phyloP scores from a whole-genome alignment of 805 yeast genomes.

The Ogataea neopini region DNA sequence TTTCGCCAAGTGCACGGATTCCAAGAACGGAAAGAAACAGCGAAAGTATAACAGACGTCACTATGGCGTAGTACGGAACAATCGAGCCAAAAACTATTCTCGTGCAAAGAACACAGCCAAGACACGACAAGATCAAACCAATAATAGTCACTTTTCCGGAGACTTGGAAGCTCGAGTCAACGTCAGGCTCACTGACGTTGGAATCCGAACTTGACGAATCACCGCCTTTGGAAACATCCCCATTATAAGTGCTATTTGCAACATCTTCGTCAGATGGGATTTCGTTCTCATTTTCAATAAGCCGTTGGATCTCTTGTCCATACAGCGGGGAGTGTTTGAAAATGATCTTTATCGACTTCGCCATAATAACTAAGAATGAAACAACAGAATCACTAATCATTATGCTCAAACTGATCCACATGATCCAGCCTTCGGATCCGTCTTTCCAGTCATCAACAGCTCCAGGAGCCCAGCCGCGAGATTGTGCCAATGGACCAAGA shows the following conservation, averaged over 20 bases:
- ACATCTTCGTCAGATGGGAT: slow-evolving; percentile 26
- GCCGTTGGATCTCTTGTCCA: slow-evolving; percentile 12
- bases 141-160: slow-evolving; percentile 46
- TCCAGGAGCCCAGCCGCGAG: slow-evolving; percentile 84
- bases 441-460: slow-evolving; percentile 88
- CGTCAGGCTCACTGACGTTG: no score
- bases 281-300: slow-evolving; percentile 13
- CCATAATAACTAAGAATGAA: slow-evolving; percentile 69
- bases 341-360: no score
- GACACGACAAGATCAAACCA: slow-evolving; percentile 67
- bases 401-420: slow-evolving; percentile 90
- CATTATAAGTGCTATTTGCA: slow-evolving; percentile 25
- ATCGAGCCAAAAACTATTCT: slow-evolving; percentile 66
- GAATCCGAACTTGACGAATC: no score
- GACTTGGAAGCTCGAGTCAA: slow-evolving; percentile 49
- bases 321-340: no score
- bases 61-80: slow-evolving; percentile 70
- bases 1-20: slow-evolving; percentile 93
- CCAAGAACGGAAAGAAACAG: slow-evolving; percentile 80
- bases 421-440: slow-evolving; percentile 96
- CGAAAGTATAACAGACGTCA: slow-evolving; percentile 72
- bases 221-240: slow-evolving; percentile 9
- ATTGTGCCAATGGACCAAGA: slow-evolving; percentile 76
- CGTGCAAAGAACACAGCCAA: slow-evolving; percentile 67
- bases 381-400: slow-evolving; percentile 93